Evolutionary conservation across 371 early-diverging fungal genomes (phyloP), one percentile per base, ranked within the genome.

Genomic region (Apophysomyces trapeziformis): DNA sequence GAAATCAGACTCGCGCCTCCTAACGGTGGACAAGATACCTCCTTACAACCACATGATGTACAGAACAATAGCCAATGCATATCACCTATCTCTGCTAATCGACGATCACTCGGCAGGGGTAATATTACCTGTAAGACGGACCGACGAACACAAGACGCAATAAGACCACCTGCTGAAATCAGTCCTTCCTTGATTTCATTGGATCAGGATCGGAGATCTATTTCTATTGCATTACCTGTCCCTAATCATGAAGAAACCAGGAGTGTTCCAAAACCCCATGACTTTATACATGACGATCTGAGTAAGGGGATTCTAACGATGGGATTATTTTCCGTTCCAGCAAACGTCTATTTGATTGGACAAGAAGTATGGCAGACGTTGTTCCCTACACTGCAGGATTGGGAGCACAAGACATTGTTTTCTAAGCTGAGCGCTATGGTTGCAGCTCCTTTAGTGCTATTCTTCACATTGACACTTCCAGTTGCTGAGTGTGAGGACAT

Each of bases 401-500:
- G 87, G 85, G 18, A 60, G 1, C 47, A 78, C 7, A 88, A 89
- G 41, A 72, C 85, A 0, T 18, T 68, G 0, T 77, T 78, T 54
- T 74, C 82, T 18, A 83, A 77, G 47, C 57, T 85, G 18, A 83
- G 79, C 62, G 75, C 88, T 0, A 44, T 88, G 16, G 70, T 84
- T 1, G 86, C 87, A 8, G 65, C 76, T 0, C 90, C 90, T 0
- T 68, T 87, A 37, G 82, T 85, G 0, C 61, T 90, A 5, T 14
- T 87, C 1, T 74, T 90, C 43, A 84, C 79, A 5, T 60, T 89
- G 36, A 89, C 90, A 0, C 58, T 90, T 26, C 89, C 90, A 32
- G 90, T 88, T 9, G 86, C 84, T 0, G 87, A 89, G 57, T 45
- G 76, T 1, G 80, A 81, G 1, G 73, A 70, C 38, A 39, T 69